phyloP scores from a whole-genome alignment of 768 basidiomycete species.

The Obba rivulosa region DNA sequence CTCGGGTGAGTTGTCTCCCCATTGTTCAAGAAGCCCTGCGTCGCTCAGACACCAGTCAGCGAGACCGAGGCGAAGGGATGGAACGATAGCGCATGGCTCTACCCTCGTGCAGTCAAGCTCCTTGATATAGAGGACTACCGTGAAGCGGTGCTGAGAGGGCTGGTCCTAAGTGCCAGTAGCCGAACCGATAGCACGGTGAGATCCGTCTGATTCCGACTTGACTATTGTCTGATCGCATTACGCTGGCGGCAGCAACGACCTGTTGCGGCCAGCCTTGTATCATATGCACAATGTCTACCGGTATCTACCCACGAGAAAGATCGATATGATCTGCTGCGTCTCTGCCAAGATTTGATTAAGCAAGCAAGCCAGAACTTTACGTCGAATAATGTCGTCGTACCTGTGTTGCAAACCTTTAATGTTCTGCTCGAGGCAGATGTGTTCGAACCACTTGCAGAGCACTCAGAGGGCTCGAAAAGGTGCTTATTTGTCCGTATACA shows the following conservation, averaged over 20 bases:
- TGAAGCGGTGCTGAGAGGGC: constrained; percentile 54
- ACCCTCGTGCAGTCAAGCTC: constrained; percentile 64
- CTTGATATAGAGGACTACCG: constrained; percentile 62
- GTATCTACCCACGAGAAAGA: constrained; percentile 21
- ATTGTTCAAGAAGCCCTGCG: not conserved
- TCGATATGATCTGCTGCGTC: constrained; percentile 43
- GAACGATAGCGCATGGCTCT: constrained; percentile 72
- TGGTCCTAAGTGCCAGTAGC: constrained; percentile 77
- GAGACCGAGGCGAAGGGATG: constrained; percentile 41
- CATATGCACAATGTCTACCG: constrained; percentile 53
- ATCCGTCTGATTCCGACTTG: constrained; percentile 6
- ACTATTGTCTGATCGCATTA: constrained; percentile 7
- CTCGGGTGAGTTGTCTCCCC: constrained; percentile 32
- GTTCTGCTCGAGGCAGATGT: constrained; percentile 66
- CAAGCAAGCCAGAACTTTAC: constrained; percentile 48
- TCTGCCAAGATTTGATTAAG: constrained; percentile 53
- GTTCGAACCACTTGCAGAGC: constrained; percentile 43
- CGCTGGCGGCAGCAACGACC: constrained; percentile 54
- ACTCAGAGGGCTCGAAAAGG: constrained; percentile 46
- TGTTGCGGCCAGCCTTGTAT: constrained; percentile 53
- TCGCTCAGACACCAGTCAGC: constrained; percentile 21
- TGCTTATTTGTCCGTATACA: constrained; percentile 25
- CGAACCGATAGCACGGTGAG: constrained; percentile 83
- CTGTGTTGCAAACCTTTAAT: constrained; percentile 72
- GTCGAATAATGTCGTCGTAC: constrained; percentile 75